A percentile compares a stretch with the other conserved stretches of the same genome.
These are phyloP conservation scores for Atkinsonella hypoxylon DNA, from an alignment of 2,329 filamentous ascomycete genomes.

Conservation along the genomic window DNA sequence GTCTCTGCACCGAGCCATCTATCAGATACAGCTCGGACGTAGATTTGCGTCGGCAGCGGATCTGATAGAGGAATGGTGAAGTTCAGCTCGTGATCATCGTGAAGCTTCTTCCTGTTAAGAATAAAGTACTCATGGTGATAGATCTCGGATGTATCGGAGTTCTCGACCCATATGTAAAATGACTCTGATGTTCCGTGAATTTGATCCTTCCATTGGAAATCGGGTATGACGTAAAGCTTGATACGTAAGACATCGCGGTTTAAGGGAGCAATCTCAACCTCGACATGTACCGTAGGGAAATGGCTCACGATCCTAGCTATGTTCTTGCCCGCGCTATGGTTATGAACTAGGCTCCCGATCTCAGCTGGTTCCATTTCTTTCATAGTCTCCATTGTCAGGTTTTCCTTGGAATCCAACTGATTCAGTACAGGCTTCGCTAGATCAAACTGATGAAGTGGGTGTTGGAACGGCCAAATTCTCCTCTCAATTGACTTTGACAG, in stretches of 20 bases:
- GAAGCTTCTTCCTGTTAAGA: slow-evolving; percentile 73
- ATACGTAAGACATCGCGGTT: slow-evolving; percentile 94
- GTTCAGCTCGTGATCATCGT: slow-evolving; percentile 94
- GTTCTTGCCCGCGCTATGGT: slow-evolving; percentile 72
- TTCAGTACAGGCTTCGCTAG: slow-evolving; percentile 72
- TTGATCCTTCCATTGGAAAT: slow-evolving; percentile 90
- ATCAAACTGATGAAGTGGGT: slow-evolving; percentile 92
- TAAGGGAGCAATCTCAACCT: slow-evolving; percentile 87
- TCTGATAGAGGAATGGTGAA: slow-evolving; percentile 95
- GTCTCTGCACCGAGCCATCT: slow-evolving; percentile 95
- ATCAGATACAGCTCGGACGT: slow-evolving; percentile 88
- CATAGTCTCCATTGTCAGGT: slow-evolving; percentile 66
- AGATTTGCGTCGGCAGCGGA: slow-evolving; percentile 88
- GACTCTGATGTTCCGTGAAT: slow-evolving; percentile 91
- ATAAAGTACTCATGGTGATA: slow-evolving; percentile 98
- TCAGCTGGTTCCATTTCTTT: slow-evolving; percentile 89
- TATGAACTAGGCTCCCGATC: slow-evolving; percentile 84
- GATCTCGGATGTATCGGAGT: slow-evolving; percentile 93
- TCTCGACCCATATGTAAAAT: slow-evolving; percentile 98
- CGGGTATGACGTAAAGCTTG: slow-evolving; percentile 71
- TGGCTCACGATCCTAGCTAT: slow-evolving; percentile 74
- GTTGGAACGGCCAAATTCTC: slow-evolving; percentile 87
- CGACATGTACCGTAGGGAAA: slow-evolving; percentile 83
- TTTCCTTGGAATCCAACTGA: slow-evolving; percentile 72
- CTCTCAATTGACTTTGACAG: slow-evolving; percentile 96